Conservation (phyloP, 1,139 yeast species). For the Wickerhamomyces sp. region DNA sequence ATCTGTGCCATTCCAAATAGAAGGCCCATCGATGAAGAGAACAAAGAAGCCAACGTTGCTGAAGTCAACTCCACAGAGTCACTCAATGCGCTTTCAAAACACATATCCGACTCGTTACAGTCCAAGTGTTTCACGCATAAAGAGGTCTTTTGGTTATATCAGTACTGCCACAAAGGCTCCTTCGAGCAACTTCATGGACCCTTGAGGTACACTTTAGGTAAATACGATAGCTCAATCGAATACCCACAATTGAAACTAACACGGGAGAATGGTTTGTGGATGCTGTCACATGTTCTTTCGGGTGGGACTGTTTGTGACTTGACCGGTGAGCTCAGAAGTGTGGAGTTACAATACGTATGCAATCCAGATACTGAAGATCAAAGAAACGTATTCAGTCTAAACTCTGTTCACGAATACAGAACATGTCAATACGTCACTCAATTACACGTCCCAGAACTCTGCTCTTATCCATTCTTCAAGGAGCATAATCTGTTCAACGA, state of each 20-base stretch:
- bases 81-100: conserved; percentile 6
- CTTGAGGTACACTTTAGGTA: conserved; percentile 38
- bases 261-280: conserved; percentile 34
- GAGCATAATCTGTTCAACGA: conserved; percentile 32
- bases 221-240: conserved; percentile 25
- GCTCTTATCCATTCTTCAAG: conserved; percentile 49
- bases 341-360: conserved; percentile 67
- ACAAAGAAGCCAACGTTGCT: neutral
- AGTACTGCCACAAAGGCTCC: conserved; percentile 49
- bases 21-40: neutral
- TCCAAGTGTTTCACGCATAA: conserved; percentile 31
- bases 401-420: conserved; percentile 53
- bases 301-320: conserved; percentile 73
- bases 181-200: conserved; percentile 53
- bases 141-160: conserved; percentile 62
- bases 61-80: conserved; percentile 11
- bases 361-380: conserved; percentile 32
- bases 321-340: conserved; percentile 55
- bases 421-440: conserved; percentile 69
- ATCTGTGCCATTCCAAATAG: conserved; percentile 20
- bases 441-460: conserved; percentile 55
- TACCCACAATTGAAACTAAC: conserved; percentile 21
- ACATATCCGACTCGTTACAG: conserved; percentile 23
- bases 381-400: conserved; percentile 28
- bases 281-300: conserved; percentile 46